Evolutionary conservation across 257 asterid species (phyloP), one percentile per base, ranked within the genome.

Genomic region (Solanum lignicaule): DNA sequence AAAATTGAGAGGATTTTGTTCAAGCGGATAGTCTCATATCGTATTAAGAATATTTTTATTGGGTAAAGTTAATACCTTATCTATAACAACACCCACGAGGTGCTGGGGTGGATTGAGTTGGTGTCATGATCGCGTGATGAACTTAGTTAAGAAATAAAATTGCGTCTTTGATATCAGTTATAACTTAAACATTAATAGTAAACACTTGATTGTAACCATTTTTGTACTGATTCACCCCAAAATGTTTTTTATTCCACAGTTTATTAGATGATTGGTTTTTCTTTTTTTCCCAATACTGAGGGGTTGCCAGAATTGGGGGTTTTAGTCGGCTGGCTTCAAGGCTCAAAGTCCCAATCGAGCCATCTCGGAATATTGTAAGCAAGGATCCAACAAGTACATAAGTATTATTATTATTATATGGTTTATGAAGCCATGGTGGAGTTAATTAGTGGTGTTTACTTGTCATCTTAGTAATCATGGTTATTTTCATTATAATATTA

Each of bases 251-350:
- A 41, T 14, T 27, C 36, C 18, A 16, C 2, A 6, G 66, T 81
- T 29, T 36, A 81, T 81, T 9, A 16, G 27, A 18, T 29, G 68
- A 46, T 46, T 46, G 68, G 68, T 46, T 46, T 46, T 81, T 29
- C 11, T 9, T 46, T 81, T 79, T 46, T 29, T 25, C 29, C 68
- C 85, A 29, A 48, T 48, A 81, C 16, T 6, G 11, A 81, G 7
- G 85, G 41, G 85, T 9, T 25, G 68, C 38, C 41, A 31, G 7
- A 48, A 9, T 81, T 46, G 69, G 38, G 62, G 65, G 27, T 79
- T 81, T n/a, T 27, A 16, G 9, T 29, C 58, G 43, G 85, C 85
- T 81, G 43, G 85, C 85, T 81, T 48, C 65, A 13, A 78, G 84
- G 31, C 84, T 78, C 32, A 25, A n/a, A 75, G 23, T 75, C 58